Evolutionary conservation across 2,329 filamentous ascomycete genomes (phyloP), one percentile per base, ranked within the genome.

Genomic region (Pezicula neosporulosa): DNA sequence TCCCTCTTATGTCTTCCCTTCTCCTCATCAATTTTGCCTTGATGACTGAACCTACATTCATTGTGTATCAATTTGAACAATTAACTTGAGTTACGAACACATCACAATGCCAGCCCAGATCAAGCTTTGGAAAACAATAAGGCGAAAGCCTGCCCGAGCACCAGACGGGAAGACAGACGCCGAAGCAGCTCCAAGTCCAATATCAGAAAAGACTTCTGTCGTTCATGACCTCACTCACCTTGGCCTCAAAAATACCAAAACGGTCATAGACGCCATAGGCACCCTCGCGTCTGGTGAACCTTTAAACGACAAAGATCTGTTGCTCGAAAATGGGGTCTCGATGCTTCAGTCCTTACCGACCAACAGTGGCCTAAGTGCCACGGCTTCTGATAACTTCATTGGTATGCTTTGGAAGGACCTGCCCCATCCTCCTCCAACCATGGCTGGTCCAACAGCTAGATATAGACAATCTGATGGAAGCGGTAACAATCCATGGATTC

Each of bases 321-420:
- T 77, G 50, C 69, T 78, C 18, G 77, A 81, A 56, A 65, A 79
- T 64, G 77, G 75, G 16, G 76, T 81, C 2, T 63, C 72, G 12
- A 77, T 80, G 73, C 69, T 80, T 18, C 76, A 79, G 55, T 64
- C 67, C 1, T 63, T 79, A n/a, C 76, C 76, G 8, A 55, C 65
- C 13, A 75, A 78, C 63, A 78, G 75, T 56, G 70, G 74, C 12
- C 65, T 78, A n/a, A 70, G 72, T 46, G 60, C 69, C 39, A 71
- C 67, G n/a, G 67, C 77, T 6, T 76, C 76, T 4, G 70, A 76
- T 62, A 70, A 69, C 19, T 80, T 80, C 63, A 78, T 80, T 52
- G 66, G 66, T 6, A 77, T 78, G 76, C 68, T 81, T 4, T 81
- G 73, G 70, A 62, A 74, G 53, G 76, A 79, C 57, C 66, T 81